Evolutionary conservation across 1,284 basidiomycete genomes (phyloP), one percentile per base, ranked within the genome.

Genomic region (Cutaneotrichosporon sp.): DNA sequence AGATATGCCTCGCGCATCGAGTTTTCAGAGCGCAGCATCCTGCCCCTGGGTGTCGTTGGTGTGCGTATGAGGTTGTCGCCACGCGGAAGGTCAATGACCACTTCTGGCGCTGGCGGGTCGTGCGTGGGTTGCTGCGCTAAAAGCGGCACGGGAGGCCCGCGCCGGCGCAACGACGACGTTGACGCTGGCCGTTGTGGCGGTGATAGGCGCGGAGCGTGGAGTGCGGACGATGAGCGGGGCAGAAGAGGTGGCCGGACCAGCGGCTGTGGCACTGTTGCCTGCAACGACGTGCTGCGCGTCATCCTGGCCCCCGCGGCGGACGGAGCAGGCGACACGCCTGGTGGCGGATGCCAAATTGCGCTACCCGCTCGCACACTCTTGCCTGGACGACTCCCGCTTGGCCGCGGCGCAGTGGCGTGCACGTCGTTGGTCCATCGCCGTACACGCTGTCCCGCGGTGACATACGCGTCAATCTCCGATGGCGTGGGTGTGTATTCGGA

Each of bases 1-100:
- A 72, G 54, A 45, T 70, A 72, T 1, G 67, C 66, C 40, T 72
- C 70, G 37, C 65, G 56, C 44, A 61, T 48, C 0, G 63, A 58
- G 33, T 58, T 34, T 21, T 4, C 30, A 10, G 39, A 13, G 18
- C 13, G 39, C 39, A 13, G n/a, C 43, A 17, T 35, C 3, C 21
- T n/a, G 10, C 26, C 26, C 26, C 10, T 30, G 26, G 26, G 7
- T 10, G 26, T 30, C 7, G 26, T 30, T 7, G 26, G 26, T 30
- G 26, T 30, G 10, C 42, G 23, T 4, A 26, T 15, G 21, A 30
- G 14, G 15, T 10, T 22, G 21, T 33, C 23, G 8, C 13, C 34
- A 22, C 10, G 35, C 8, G 34, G 15, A 17, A 15, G 43, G 37
- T 22, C 41, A 26, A 15, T 22, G 17, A 8, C 39, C 17, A 41